These are phyloP conservation scores for Fusarium miscanthi DNA, from an alignment of 2,329 filamentous ascomycete genomes.

Conservation along the genomic window DNA sequence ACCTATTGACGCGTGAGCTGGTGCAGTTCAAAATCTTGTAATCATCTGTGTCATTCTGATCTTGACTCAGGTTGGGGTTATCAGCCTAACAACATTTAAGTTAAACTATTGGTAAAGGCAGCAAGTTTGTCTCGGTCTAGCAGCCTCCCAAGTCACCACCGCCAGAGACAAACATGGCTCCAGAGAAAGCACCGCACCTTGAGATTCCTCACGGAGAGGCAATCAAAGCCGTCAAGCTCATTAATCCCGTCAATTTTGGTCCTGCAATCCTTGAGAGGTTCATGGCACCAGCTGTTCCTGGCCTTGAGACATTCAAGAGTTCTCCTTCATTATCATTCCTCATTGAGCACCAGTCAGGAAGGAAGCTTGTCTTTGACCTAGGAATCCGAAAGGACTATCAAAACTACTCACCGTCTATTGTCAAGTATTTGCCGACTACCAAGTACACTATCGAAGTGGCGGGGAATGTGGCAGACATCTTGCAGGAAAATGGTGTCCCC, in stretches of 20 bases:
- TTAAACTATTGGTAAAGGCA: neutral
- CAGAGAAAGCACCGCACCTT: neutral
- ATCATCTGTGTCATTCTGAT: neutral
- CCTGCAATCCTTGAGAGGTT: constrained; percentile 53
- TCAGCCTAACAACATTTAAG: neutral
- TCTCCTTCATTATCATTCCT: constrained; percentile 47
- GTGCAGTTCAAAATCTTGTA: neutral
- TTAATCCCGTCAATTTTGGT: constrained; percentile 54
- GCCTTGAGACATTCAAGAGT: constrained; percentile 48
- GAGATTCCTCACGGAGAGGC: constrained; percentile 20
- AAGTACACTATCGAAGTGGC: constrained; percentile 42
- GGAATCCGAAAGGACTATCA: constrained; percentile 47
- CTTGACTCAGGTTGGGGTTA: neutral
- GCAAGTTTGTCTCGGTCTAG: neutral
- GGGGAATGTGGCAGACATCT: constrained; percentile 42
- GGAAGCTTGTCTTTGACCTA: constrained; percentile 47
- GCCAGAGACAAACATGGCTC: neutral
- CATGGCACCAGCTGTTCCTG: constrained; percentile 52
- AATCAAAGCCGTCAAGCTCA: constrained; percentile 46
- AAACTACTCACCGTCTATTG: constrained; percentile 44
- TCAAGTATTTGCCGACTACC: constrained; percentile 42
- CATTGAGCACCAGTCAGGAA: constrained; percentile 45
- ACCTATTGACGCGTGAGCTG: neutral
- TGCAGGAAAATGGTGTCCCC: constrained; percentile 11
- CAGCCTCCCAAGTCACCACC: accelerated